These are phyloP conservation scores for Cordyceps javanica DNA, from an alignment of 2,329 filamentous ascomycete species.

Conservation along the genomic window DNA sequence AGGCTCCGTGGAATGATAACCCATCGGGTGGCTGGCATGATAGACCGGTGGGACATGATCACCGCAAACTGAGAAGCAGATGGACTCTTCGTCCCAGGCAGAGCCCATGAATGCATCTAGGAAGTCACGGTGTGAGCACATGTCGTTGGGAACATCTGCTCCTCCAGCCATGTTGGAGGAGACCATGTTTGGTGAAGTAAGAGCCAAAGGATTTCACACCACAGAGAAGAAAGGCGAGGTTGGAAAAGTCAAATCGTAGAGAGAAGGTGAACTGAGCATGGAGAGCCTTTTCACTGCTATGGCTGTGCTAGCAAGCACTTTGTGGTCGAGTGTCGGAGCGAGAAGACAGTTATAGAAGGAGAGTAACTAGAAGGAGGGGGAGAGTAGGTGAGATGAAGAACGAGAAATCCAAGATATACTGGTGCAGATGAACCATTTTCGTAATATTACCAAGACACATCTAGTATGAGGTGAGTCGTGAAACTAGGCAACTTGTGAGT, in stretches of 20 bases:
- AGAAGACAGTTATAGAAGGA: neutral
- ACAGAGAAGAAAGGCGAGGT: neutral
- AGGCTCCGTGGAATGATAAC: no score
- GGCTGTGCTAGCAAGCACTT: neutral
- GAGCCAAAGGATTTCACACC: neutral
- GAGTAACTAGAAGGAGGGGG: neutral
- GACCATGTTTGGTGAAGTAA: neutral
- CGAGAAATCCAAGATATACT: neutral
- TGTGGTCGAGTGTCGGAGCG: neutral
- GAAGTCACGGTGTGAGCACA: neutral
- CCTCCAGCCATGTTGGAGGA: neutral
- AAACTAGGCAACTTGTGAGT: neutral
- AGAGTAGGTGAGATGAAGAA: neutral
- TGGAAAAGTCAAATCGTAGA: neutral
- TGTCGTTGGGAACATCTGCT: neutral
- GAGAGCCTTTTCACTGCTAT: neutral
- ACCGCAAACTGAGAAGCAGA: no score
- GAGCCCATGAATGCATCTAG: neutral
- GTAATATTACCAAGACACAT: neutral
- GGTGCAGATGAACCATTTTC: neutral
- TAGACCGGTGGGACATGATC: no score
- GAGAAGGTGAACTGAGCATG: neutral
- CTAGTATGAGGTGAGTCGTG: neutral
- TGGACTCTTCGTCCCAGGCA: no score
- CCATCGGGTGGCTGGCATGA: no score